Conservation (phyloP, 2,329 filamentous ascomycete genomes). For the Lomentospora prolificans region DNA sequence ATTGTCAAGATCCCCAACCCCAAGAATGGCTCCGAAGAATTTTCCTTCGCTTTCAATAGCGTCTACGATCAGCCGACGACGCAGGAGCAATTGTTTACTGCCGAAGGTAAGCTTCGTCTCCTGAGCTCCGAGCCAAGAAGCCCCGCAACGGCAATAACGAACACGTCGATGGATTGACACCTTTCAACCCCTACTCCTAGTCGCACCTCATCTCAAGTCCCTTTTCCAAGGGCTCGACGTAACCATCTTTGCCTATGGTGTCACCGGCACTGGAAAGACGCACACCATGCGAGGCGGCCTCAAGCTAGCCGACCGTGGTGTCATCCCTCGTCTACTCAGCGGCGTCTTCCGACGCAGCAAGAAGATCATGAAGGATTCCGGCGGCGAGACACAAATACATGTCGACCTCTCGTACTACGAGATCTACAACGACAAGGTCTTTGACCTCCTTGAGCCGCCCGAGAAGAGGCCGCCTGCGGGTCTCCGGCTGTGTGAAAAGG, state of each 20-base stretch:
- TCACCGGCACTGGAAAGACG: conserved; percentile 98
- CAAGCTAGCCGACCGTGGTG: conserved; percentile 73
- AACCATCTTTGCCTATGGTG: conserved; percentile 90
- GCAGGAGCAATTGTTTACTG: conserved; percentile 81
- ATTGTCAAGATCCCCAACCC: conserved; percentile 86
- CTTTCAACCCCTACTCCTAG: conserved; percentile 32
- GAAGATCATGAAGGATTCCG: conserved; percentile 73
- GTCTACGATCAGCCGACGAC: conserved; percentile 75
- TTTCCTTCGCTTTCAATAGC: conserved; percentile 88
- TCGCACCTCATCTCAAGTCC: conserved; percentile 81
- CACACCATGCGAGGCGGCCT: conserved; percentile 92
- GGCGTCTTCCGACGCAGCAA: conserved; percentile 76
- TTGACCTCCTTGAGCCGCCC: conserved; percentile 75
- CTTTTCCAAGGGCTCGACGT: conserved; percentile 84
- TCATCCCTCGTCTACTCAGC: conserved; percentile 78
- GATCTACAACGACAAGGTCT: conserved; percentile 95
- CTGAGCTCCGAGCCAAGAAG: too few species aligned
- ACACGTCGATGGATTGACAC: conserved; percentile 8
- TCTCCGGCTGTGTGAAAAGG: conserved; percentile 73
- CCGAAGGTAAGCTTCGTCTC: conserved; percentile 54
- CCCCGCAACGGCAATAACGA: too few species aligned
- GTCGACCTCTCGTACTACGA: conserved; percentile 87
- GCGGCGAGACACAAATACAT: conserved; percentile 57
- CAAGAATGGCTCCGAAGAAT: conserved; percentile 84
- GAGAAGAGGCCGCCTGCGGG: conserved; percentile 79